phyloP scores from a whole-genome alignment of 2,329 filamentous ascomycete genomes.

The Fusarium tricinctum region DNA sequence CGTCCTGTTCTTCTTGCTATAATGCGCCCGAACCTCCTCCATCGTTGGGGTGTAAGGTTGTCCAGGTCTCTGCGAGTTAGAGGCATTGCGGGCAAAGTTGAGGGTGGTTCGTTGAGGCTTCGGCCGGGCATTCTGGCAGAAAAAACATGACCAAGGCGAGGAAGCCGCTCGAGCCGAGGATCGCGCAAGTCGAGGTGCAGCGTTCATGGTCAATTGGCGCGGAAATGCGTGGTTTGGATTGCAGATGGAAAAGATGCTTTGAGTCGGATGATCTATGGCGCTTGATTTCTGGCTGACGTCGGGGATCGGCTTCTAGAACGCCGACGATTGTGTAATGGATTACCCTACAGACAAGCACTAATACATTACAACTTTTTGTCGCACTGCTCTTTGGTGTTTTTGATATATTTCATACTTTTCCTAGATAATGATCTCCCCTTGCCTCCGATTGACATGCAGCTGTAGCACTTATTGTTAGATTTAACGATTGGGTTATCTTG shows the following conservation, averaged over 20 bases:
- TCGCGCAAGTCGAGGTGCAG: slow-evolving; percentile 55
- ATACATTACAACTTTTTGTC: slow-evolving; percentile 7
- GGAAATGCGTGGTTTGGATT: slow-evolving; percentile 14
- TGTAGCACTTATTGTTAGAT: too few species aligned
- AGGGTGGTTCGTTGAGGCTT: slow-evolving; percentile 44
- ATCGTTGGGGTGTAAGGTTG: slow-evolving; percentile 60
- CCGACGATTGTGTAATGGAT: slow-evolving; percentile 14
- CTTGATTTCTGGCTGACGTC: slow-evolving; percentile 49
- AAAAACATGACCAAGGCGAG: slow-evolving; percentile 56
- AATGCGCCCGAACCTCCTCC: slow-evolving; percentile 74
- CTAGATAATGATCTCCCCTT: too few species aligned
- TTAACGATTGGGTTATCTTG: too few species aligned
- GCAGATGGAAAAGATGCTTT: slow-evolving; percentile 33
- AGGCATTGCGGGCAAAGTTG: slow-evolving; percentile 52
- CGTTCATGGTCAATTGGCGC: slow-evolving; percentile 57
- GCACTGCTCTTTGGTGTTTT: neutral
- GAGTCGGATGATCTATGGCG: slow-evolving; percentile 46
- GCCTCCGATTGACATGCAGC: too few species aligned
- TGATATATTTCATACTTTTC: neutral
- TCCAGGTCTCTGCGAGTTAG: slow-evolving; percentile 49
- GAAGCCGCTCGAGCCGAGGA: slow-evolving; percentile 47
- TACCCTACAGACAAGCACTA: slow-evolving; percentile 8
- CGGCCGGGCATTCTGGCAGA: slow-evolving; percentile 55
- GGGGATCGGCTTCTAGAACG: slow-evolving; percentile 42
- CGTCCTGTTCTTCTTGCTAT: slow-evolving; percentile 76